Base-by-base conservation (phyloP, 305 asterid species). In the Fraxinus baroniana region DNA sequence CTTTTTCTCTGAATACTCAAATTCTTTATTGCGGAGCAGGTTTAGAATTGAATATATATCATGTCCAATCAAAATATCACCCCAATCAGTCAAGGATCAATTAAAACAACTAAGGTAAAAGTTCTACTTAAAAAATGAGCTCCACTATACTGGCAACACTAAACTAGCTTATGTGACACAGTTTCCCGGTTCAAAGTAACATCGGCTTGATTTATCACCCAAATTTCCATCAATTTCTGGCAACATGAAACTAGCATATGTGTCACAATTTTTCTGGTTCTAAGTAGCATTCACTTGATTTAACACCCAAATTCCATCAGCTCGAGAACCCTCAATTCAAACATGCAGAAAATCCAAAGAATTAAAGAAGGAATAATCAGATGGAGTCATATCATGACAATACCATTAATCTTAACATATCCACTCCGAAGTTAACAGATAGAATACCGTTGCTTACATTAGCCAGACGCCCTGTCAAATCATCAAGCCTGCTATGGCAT, bases 371-470 rank as follows among this genome's bases (percentile, higher is more conserved):
- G 32, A 2, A 78, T 62, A 64, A 28, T 32, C 5, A n/a, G 76
- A 12, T 7, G 62, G 28, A 30, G 32, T 24, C 66, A 72, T 39
- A 17, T 60, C 32, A 77, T 41, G 36, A 39, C 74, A 70, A n/a
- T 49, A 81, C 74, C 52, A 72, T 70, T 55, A 30, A 33, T 77
- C 24, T 7, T 3, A 20, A 22, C 70, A 73, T 20, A 78, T 70
- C 22, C 15, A 70, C 73, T 70, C n/a, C 44, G 39, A 49, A 33
- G 75, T 77, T 24, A 15, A 17, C 44, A 32, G 41, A 20, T 52
- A 78, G 82, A 33, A 79, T 3, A 7, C 64, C 44, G 60, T 76
- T 81, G 77, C 81, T 71, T 68, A 77, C 39, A 74, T 39, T 33
- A 28, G 44, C 73, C 37, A 35, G 76, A 46, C 13, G 78, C 66